A percentile compares a stretch with the other conserved stretches of the same genome.
These are phyloP conservation scores for Cyberlindnera saturnus DNA, from an alignment of 805 yeast species.

Conservation along the genomic window DNA sequence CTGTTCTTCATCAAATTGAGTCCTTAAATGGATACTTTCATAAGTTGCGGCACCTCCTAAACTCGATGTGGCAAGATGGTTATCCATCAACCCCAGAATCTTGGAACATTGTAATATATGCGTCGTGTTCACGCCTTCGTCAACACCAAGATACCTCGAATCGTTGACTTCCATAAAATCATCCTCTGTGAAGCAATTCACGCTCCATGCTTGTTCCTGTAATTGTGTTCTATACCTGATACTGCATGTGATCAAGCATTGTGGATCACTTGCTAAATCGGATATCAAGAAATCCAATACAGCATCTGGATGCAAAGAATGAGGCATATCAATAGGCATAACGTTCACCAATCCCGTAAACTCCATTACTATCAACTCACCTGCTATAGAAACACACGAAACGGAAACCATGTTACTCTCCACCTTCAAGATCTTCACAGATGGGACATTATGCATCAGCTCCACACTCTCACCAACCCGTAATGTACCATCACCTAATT, in stretches of 20 bases:
- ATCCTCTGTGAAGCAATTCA: conserved; percentile 31
- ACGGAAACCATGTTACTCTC: conserved; percentile 25
- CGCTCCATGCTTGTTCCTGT: conserved; percentile 51
- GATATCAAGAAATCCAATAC: background rate
- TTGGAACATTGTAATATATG: conserved; percentile 36
- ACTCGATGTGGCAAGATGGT: conserved; percentile 35
- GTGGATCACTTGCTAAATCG: background rate
- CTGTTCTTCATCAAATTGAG: conserved; percentile 9
- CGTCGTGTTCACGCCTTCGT: conserved; percentile 27
- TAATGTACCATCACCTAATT: conserved; percentile 18
- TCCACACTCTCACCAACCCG: conserved; percentile 32
- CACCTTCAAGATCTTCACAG: conserved; percentile 33
- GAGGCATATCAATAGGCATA: background rate
- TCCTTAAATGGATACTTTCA: conserved; percentile 24
- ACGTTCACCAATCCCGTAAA: conserved; percentile 1
- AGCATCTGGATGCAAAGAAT: background rate
- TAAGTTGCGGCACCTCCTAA: conserved; percentile 32
- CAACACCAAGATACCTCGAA: conserved; percentile 37
- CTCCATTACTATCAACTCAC: conserved; percentile 23
- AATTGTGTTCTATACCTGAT: conserved; percentile 31
- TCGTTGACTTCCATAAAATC: conserved; percentile 46
- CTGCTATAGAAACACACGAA: conserved; percentile 40
- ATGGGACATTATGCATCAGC: conserved; percentile 52
- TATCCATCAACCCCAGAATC: conserved; percentile 32
- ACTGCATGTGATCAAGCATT: conserved; percentile 11